Evolutionary conservation across 305 asterid species (phyloP).

Genomic region (Fraxinus greggii): DNA sequence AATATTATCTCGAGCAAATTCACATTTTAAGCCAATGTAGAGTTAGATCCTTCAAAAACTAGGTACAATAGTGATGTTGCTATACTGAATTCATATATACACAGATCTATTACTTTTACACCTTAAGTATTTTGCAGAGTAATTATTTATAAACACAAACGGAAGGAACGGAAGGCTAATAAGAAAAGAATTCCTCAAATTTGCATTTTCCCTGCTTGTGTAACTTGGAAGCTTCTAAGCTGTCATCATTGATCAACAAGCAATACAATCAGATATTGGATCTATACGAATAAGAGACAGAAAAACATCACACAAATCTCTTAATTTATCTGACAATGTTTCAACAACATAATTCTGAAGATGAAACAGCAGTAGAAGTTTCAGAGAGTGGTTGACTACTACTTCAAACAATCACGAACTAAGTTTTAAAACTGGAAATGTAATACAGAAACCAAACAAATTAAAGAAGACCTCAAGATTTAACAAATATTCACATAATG

Average conservation of each 20-base stretch:
- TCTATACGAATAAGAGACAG: background rate
- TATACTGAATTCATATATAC: background rate
- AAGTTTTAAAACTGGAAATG: background rate
- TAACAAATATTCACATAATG: background rate
- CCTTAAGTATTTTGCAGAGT: background rate
- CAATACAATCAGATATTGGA: background rate
- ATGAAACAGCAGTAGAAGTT: background rate
- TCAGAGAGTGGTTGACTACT: background rate
- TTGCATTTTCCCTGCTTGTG: constrained; percentile 28
- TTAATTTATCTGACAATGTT: background rate
- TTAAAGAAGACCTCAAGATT: background rate
- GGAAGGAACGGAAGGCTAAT: background rate
- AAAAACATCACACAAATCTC: background rate
- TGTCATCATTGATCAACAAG: constrained; percentile 10
- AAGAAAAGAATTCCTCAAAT: background rate
- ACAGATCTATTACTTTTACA: background rate
- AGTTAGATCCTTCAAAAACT: background rate
- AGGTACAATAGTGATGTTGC: background rate
- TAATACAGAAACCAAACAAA: background rate
- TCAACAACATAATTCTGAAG: background rate
- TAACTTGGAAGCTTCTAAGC: constrained; percentile 24
- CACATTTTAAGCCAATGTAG: background rate
- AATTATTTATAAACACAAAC: background rate
- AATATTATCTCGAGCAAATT: no score
- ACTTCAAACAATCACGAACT: background rate